Conservation (phyloP, 495 filamentous ascomycete genomes). For the Penicillium cinerascens region DNA sequence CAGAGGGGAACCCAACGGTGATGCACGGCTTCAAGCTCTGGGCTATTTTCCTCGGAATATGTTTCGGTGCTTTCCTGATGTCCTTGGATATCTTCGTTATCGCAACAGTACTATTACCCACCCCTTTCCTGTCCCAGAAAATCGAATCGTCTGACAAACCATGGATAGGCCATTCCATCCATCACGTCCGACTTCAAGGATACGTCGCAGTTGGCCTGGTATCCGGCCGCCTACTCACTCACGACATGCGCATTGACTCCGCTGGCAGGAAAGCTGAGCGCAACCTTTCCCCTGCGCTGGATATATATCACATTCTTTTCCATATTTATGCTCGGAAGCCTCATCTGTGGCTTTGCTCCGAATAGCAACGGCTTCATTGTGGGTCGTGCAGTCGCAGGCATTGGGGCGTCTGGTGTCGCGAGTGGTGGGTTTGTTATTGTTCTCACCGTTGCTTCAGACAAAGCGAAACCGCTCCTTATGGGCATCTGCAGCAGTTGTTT, state of each 20-base stretch:
- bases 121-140: neutral
- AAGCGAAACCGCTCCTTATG: constrained; percentile 55
- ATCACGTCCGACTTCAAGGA: neutral
- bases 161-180: neutral
- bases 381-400: constrained; percentile 68
- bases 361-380: constrained; percentile 62
- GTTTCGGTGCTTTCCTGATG: neutral
- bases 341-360: constrained; percentile 66
- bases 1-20: no score
- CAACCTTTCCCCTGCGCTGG: neutral
- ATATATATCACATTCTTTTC: neutral
- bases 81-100: constrained; percentile 1
- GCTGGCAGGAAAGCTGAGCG: neutral
- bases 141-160: neutral
- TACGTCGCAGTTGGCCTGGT: neutral
- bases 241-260: neutral
- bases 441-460: constrained; percentile 48
- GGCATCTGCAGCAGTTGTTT: constrained; percentile 67
- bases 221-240: neutral
- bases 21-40: neutral
- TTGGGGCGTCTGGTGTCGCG: constrained; percentile 63
- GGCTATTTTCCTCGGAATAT: neutral
- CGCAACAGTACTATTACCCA: neutral
- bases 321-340: constrained; percentile 67
- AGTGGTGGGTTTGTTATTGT: constrained; percentile 68